Conservation (phyloP, 345 rosid species). For the Salix purpurea region DNA sequence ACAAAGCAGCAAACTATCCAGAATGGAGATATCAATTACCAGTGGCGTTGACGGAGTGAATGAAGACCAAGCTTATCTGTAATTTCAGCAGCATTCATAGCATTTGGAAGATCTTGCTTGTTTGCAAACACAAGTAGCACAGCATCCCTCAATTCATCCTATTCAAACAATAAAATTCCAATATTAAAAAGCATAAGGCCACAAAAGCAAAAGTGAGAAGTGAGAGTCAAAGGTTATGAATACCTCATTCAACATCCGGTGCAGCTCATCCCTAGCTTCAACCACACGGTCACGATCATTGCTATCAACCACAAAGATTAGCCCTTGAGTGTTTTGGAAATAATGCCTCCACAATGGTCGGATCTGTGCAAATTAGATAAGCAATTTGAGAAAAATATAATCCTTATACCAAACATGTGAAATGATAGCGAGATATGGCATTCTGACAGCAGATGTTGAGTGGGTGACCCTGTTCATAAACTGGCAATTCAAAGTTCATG, state of each 20-base stretch:
- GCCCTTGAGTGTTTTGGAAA: conserved; percentile 82
- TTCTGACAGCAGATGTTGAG: not conserved
- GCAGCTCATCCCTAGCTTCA: conserved; percentile 75
- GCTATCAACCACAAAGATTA: conserved; percentile 83
- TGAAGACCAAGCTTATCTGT: conserved; percentile 83
- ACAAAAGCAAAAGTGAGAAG: not conserved
- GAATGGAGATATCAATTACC: conserved; percentile 28
- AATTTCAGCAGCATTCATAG: conserved; percentile 83
- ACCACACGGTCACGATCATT: conserved; percentile 73
- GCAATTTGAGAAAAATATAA: not conserved
- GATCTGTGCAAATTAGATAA: conserved; percentile 27
- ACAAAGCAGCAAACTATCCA: not conserved
- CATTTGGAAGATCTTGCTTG: conserved; percentile 89
- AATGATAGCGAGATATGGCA: not conserved
- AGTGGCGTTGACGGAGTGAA: conserved; percentile 80
- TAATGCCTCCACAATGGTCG: conserved; percentile 68
- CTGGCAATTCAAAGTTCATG: no score
- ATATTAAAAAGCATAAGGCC: not conserved
- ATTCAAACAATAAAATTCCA: not conserved
- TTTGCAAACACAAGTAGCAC: conserved; percentile 84
- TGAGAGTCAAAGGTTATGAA: not conserved
- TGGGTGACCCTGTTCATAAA: no score
- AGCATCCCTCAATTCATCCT: conserved; percentile 94
- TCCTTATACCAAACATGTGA: not conserved
- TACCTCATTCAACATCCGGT: conserved; percentile 81